phyloP scores from a whole-genome alignment of 2,329 filamentous ascomycete genomes.

The Phaeosphaeriaceae sp. region DNA sequence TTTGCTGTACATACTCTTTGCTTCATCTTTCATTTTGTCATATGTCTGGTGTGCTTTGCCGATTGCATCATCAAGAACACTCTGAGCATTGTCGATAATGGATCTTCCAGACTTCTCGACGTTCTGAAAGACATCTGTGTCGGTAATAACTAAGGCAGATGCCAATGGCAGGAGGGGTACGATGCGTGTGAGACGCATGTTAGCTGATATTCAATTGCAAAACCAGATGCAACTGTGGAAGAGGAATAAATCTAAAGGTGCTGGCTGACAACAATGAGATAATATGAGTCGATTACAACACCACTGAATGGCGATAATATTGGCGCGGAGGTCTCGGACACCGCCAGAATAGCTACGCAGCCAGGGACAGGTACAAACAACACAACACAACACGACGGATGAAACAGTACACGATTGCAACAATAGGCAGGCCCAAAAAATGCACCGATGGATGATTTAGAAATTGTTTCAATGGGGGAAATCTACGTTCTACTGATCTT shows the following conservation, averaged over 20 bases:
- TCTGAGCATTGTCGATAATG: slow-evolving; percentile 27
- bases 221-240: slow-evolving; percentile 9
- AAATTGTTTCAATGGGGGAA: background rate
- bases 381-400: slow-evolving; percentile 12
- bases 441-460: background rate
- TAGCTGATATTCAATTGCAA: slow-evolving; percentile 21
- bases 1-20: slow-evolving; percentile 48
- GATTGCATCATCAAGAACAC: slow-evolving; percentile 29
- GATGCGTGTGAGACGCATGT: slow-evolving; percentile 58
- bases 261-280: slow-evolving; percentile 16
- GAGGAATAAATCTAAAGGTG: slow-evolving; percentile 14
- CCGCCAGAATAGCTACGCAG: background rate
- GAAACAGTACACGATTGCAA: background rate
- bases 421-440: background rate
- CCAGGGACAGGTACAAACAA: slow-evolving; percentile 13
- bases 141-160: slow-evolving; percentile 61
- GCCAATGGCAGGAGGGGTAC: slow-evolving; percentile 58
- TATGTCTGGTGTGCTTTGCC: slow-evolving; percentile 53
- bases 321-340: slow-evolving; percentile 13
- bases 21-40: slow-evolving; percentile 47
- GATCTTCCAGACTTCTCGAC: slow-evolving; percentile 33
- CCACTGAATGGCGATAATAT: slow-evolving; percentile 19
- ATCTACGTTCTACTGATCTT: background rate
- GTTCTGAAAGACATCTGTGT: slow-evolving; percentile 55
- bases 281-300: slow-evolving; percentile 41